phyloP scores from a whole-genome alignment of 257 asterid species.

The Plantago ovata region DNA sequence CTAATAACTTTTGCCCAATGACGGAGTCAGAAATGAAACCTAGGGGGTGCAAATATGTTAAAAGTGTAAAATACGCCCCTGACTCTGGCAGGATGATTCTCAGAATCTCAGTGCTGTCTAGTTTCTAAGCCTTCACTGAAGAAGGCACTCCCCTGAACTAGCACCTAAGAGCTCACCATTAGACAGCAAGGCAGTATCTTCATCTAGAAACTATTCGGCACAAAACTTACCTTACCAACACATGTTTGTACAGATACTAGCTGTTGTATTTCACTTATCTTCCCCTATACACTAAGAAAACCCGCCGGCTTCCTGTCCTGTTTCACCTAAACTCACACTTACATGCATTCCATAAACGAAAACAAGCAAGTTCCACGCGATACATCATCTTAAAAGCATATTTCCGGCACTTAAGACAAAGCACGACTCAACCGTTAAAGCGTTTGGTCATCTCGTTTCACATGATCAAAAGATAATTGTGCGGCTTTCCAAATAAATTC shows the following conservation, averaged over 20 bases:
- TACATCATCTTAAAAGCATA: neutral
- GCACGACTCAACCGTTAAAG: constrained; percentile 3
- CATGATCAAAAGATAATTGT: constrained; percentile 8
- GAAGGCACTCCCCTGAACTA: too few species aligned
- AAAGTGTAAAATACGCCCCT: too few species aligned
- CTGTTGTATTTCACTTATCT: neutral
- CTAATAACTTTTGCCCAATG: too few species aligned
- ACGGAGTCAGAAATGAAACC: too few species aligned
- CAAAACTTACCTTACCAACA: too few species aligned
- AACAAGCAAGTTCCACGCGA: neutral
- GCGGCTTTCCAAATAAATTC: neutral
- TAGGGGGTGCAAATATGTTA: too few species aligned
- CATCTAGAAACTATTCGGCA: too few species aligned
- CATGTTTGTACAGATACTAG: neutral
- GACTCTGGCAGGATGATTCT: too few species aligned
- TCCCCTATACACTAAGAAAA: neutral
- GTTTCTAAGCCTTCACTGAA: too few species aligned
- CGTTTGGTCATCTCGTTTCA: constrained; percentile 4
- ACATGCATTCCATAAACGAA: neutral
- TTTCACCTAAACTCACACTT: neutral
- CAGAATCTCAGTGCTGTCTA: too few species aligned
- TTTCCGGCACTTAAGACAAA: neutral
- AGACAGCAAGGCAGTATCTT: too few species aligned
- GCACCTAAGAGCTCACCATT: too few species aligned
- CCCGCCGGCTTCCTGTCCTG: constrained; percentile 2